Evolutionary conservation across 108 stramenopile species (phyloP), one percentile per base, ranked within the genome.

Genomic region (Epithemia pelagica): DNA sequence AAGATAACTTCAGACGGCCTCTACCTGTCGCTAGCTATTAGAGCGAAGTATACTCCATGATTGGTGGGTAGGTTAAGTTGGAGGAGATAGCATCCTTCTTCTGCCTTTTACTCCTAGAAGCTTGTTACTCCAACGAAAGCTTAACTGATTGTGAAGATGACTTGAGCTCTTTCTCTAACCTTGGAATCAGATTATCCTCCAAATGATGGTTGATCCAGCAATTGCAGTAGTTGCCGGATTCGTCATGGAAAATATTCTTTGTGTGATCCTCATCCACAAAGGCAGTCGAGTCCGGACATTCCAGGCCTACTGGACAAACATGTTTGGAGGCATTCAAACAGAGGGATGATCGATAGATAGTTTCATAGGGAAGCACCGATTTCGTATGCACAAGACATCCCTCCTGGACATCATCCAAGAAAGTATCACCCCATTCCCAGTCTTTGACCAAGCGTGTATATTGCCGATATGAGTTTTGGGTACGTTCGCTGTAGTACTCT

Each of bases 201-300:
- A 68, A 22, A 28, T 59, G 37, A 1, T 68, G 32, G 46, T 68
- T 68, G 54, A 66, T 30, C 80, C 82, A 86, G 61, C 85, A 86
- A 52, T 83, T 83, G 64, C 82, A 85, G 61, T 53, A 82, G 1
- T 76, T 57, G 24, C 81, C 84, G 25, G 72, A 67, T 8, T 78
- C 79, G 32, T 85, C 77, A 31, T 73, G 76, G 31, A 80, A 82
- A 15, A 75, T 74, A 60, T 85, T 82, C 51, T 80, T 68, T 33
- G 61, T 74, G 28, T 81, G 79, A 59, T 76, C 58, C 54, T 55
- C 68, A 67, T 82, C 81, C 53, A 46, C 57, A 46, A 81, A 82
- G 29, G 67, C 64, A 30, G 78, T 55, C 59, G 77, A 61, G 66
- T 82, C 79, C 28, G 84, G 79, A 59, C 84, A 85, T 24, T 69